These are phyloP conservation scores for Trichocomaceae sp. DNA, from an alignment of 2,329 filamentous ascomycete species.

Conservation along the genomic window DNA sequence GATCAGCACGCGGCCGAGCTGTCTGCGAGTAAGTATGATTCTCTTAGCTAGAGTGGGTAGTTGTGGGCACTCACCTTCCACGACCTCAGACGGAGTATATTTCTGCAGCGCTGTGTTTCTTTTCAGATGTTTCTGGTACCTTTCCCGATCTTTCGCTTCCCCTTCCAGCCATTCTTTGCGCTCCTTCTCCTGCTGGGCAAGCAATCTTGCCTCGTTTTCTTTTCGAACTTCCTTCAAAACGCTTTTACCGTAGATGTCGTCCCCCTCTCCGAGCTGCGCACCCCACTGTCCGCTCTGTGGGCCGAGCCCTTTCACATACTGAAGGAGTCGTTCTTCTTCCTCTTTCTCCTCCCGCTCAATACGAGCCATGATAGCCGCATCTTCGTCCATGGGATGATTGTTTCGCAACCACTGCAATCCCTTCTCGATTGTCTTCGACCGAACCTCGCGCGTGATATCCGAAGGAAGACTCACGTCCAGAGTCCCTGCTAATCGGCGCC, in stretches of 20 bases:
- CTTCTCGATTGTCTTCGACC: constrained; percentile 27
- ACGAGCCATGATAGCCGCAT: constrained; percentile 42
- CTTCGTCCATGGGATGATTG: constrained; percentile 41
- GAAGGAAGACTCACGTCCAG: constrained; percentile 39
- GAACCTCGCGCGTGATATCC: constrained; percentile 31
- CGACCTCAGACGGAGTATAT: constrained; percentile 28
- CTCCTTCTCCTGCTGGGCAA: constrained; percentile 42
- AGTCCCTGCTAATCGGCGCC: constrained; percentile 39
- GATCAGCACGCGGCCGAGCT: constrained; percentile 37
- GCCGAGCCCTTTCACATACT: constrained; percentile 36
- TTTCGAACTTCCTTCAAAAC: constrained; percentile 35
- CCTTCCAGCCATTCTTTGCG: constrained; percentile 48
- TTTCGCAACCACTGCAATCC: constrained; percentile 38
- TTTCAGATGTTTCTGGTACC: constrained; percentile 24
- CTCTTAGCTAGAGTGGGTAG: neutral
- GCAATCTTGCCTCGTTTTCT: constrained; percentile 33
- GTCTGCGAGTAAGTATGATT: constrained; percentile 11
- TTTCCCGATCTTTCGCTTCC: constrained; percentile 40
- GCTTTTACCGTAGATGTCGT: constrained; percentile 38
- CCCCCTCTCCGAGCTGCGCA: constrained; percentile 35
- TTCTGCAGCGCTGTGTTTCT: constrained; percentile 32
- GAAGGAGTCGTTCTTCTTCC: constrained; percentile 31
- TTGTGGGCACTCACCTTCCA: constrained; percentile 25
- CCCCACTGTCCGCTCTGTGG: constrained; percentile 41
- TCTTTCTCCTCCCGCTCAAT: constrained; percentile 36